Conservation (phyloP, 257 asterid genomes). For the Plantago major region DNA sequence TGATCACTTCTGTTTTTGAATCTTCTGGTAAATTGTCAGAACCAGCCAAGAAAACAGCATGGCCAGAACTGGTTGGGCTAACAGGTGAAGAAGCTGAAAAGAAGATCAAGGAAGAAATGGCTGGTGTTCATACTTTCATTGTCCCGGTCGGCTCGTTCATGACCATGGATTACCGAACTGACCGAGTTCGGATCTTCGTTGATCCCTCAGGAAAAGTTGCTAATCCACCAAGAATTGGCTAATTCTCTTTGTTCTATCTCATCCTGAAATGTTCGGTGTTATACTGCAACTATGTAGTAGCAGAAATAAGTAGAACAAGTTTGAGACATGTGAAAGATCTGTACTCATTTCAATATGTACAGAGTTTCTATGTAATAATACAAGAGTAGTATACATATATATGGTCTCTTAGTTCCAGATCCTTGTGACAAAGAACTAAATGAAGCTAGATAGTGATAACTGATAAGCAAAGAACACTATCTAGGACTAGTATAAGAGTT, state of each 20-base stretch:
- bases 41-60: constrained; percentile 1
- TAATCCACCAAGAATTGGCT: constrained; percentile 9
- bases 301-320: not conserved
- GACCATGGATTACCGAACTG: constrained; percentile 10
- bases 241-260: not conserved
- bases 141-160: constrained; percentile 12
- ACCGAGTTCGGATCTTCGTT: constrained; percentile 10
- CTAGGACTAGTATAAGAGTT: constrained; percentile 22
- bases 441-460: not conserved
- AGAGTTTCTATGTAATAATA: not conserved
- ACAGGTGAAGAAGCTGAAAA: constrained; percentile 45
- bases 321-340: not conserved
- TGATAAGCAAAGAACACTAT: not conserved
- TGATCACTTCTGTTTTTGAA: too few relatives aligned
- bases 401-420: not conserved
- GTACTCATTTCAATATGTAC: not conserved
- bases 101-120: constrained; percentile 41
- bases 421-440: too few relatives aligned
- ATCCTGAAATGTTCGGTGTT: not conserved
- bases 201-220: constrained; percentile 9
- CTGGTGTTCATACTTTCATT: constrained; percentile 10
- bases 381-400: not conserved
- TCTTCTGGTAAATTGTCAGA: too few relatives aligned
- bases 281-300: not conserved
- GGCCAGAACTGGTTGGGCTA: constrained; percentile 57